These are phyloP conservation scores for Chrysochromulina tobinii DNA, from an alignment of 78 protist genomes.

Conservation along the genomic window DNA sequence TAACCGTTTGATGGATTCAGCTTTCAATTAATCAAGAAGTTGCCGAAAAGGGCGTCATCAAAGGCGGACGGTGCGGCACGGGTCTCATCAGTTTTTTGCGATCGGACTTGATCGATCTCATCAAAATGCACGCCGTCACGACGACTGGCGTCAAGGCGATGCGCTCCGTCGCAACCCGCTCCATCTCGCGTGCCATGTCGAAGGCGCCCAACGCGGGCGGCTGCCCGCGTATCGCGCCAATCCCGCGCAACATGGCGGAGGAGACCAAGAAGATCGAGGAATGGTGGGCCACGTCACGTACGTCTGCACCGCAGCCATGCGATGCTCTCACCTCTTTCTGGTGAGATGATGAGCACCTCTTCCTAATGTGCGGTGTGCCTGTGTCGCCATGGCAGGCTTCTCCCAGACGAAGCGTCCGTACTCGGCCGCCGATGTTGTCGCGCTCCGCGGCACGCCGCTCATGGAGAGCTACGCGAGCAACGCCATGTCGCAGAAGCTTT, in stretches of 20 bases:
- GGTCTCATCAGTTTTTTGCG: no score
- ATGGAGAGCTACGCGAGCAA: slow-evolving; percentile 4
- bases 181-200: neutral
- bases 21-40: no score
- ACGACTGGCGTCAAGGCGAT: no score
- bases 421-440: slow-evolving; percentile 74
- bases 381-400: neutral
- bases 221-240: neutral
- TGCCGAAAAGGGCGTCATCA: no score
- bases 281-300: slow-evolving; percentile 64
- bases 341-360: no score
- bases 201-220: neutral
- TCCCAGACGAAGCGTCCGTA: slow-evolving; percentile 64
- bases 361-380: no score
- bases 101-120: no score
- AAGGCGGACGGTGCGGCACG: no score
- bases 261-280: slow-evolving; percentile 48
- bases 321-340: neutral
- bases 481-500: neutral
- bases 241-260: neutral
- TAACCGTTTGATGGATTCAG: no score
- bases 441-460: slow-evolving; percentile 69
- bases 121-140: no score
- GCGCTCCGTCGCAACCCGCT: no score
- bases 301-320: slow-evolving; percentile 37